Conservation (phyloP, 2,329 filamentous ascomycete genomes). For the Tolypocladium ophioglossoides region DNA sequence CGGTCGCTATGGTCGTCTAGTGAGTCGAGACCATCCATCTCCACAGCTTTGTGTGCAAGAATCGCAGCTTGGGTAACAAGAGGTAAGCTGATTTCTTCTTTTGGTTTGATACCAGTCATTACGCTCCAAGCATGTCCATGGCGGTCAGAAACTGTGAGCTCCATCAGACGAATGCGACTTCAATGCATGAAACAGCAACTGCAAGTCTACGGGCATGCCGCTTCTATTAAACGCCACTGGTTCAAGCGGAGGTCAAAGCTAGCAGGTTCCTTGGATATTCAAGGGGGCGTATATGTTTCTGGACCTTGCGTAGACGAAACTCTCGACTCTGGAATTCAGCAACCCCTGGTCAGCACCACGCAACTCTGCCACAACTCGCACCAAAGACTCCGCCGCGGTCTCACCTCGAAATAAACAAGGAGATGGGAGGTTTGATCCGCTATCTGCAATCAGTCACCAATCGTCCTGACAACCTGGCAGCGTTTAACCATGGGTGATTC, state of each 20-base stretch:
- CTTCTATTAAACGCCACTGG: neutral
- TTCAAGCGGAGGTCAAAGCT: neutral
- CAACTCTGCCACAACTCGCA: neutral
- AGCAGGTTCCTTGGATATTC: neutral
- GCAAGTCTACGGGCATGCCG: neutral
- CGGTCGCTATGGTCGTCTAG: too few relatives aligned
- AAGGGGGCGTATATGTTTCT: neutral
- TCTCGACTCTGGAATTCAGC: neutral
- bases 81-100: neutral
- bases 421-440: neutral
- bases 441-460: neutral
- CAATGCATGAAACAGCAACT: neutral
- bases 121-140: neutral
- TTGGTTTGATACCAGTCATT: neutral
- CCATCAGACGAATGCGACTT: neutral
- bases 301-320: neutral
- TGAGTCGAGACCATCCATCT: neutral
- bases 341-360: neutral
- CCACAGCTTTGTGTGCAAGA: neutral
- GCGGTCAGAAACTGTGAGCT: neutral
- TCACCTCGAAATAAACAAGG: neutral
- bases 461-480: neutral
- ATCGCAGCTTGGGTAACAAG: neutral
- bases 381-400: neutral
- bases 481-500: neutral